Evolutionary conservation across 2,329 filamentous ascomycete genomes (phyloP), one percentile per base, ranked within the genome.

Genomic region (Phaeosphaeria sp.): DNA sequence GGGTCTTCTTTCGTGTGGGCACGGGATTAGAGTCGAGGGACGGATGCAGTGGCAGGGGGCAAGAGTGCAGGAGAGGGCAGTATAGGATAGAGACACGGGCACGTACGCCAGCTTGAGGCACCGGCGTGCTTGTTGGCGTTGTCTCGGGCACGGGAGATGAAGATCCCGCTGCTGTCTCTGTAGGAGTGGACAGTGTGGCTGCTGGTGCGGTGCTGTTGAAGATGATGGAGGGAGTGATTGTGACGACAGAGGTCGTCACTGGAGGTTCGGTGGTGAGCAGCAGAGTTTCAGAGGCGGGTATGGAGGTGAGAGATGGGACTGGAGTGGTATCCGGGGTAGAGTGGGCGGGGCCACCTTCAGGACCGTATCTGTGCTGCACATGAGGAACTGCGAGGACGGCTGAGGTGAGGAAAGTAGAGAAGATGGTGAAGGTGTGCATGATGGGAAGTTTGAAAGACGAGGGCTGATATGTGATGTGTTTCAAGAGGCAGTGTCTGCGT

Each of bases 351-450:
- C 11, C 9, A 9, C 8, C 42, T 9, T 21, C 30, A 6, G 6
- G 42, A 18, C 18, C 20, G 18, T 7, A 42, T 42, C 7, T 17
- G 44, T 25, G 17, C 7, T 24, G 21, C 4, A 11, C 20, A 22
- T 46, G 15, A 17, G 58, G 48, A 15, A 51, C 27, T 6, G 53
- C 59, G 6, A 59, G 33, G 20, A 46, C 17, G 44, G 47, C 50
- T 45, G 53, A 27, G 43, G 57, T n/a, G 33, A 65, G 18, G 30
- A 64, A 42, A 17, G 51, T 22, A 22, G 53, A 24, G 45, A 62
- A 40, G 43, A 63, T 39, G 15, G 55, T 42, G 27, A 53, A 48
- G 18, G 42, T 43, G 42, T 60, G 57, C 60, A 65, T 62, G 49
- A 30, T 62, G 24, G n/a, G 25, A 25, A 25, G 24, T 6, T 18